These are phyloP conservation scores for Syzygium grande DNA, from an alignment of 345 rosid species.

Conservation along the genomic window DNA sequence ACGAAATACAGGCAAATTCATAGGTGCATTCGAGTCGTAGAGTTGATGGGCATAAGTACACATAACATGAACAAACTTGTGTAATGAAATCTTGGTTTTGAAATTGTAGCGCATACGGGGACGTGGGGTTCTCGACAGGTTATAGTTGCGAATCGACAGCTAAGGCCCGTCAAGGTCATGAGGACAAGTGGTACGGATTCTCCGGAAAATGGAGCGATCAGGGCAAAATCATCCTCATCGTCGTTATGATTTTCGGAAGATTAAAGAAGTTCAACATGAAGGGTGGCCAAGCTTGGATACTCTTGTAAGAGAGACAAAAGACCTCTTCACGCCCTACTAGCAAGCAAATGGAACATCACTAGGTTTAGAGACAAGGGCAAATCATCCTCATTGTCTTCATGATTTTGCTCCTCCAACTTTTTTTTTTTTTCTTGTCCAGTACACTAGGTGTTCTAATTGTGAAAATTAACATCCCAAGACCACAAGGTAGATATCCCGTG, in stretches of 20 bases:
- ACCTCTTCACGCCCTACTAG: not conserved
- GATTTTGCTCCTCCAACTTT: too few species aligned
- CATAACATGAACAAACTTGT: not conserved
- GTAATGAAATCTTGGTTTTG: not conserved
- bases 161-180: conserved; percentile 2
- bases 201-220: conserved; percentile 28
- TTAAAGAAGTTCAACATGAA: conserved; percentile 28
- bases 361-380: not conserved
- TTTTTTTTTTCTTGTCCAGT: too few species aligned
- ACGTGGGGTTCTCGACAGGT: conserved; percentile 33
- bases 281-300: conserved; percentile 34
- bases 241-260: conserved; percentile 37
- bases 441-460: too few species aligned
- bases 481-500: too few species aligned
- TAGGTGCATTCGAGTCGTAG: not conserved
- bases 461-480: too few species aligned
- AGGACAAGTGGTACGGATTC: conserved; percentile 25
- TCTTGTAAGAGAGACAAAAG: not conserved
- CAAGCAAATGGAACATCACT: not conserved
- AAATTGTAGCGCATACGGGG: conserved; percentile 26
- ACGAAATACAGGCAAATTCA: not conserved
- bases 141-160: conserved; percentile 27
- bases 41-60: not conserved
- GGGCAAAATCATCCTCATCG: conserved; percentile 25
- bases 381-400: not conserved